Percentiles rank a stretch among this genome's conserved stretches.
Conservation (phyloP, 345 rosid genomes). For the Syzygium jambos region DNA sequence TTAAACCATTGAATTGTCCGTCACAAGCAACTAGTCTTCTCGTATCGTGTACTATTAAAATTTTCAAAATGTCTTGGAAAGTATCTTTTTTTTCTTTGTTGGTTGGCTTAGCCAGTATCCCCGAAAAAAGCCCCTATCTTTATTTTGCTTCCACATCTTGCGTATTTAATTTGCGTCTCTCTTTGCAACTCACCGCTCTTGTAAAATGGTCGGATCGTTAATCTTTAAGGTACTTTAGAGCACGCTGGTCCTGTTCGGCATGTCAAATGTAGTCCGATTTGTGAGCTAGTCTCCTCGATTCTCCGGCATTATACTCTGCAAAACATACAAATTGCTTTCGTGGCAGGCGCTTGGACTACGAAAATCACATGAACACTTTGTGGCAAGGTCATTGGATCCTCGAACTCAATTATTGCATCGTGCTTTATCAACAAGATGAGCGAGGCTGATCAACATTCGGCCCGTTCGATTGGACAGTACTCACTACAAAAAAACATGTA, state of each 20-base stretch:
- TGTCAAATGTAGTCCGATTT: background rate
- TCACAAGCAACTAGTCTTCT: background rate
- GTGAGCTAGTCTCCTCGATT: background rate
- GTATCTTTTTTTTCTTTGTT: background rate
- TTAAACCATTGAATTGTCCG: background rate
- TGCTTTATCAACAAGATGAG: background rate
- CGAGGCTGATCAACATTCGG: background rate
- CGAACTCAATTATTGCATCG: background rate
- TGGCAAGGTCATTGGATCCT: background rate
- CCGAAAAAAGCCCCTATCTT: background rate
- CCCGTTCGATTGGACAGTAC: background rate
- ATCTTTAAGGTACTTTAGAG: background rate
- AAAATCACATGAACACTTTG: background rate
- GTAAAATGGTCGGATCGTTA: background rate
- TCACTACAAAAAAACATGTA: no score
- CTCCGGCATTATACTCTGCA: background rate
- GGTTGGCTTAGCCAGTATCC: background rate
- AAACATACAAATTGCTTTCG: background rate
- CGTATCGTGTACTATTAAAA: background rate
- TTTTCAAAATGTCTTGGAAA: background rate
- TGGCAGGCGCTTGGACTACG: background rate
- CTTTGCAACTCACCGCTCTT: background rate
- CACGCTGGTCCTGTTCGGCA: background rate
- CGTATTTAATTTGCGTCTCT: background rate
- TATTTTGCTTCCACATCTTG: background rate